A percentile compares a stretch with the other conserved stretches of the same genome.
Conservation (phyloP, 2,329 filamentous ascomycete species). For the Colletotrichum phormii region DNA sequence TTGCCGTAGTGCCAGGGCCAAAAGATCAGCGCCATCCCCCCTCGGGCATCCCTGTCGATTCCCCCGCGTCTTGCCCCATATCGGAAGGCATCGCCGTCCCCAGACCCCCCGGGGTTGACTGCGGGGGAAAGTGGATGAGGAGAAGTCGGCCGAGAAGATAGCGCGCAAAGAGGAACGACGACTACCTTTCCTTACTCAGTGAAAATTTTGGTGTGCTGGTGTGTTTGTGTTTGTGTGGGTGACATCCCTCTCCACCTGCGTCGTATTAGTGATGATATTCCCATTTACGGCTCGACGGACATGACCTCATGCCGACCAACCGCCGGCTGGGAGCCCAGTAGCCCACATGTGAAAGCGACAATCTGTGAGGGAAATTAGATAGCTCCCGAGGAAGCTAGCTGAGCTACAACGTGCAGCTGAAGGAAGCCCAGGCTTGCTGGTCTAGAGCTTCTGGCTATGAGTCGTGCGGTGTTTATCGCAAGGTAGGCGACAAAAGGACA, state of each 20-base stretch:
- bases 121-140: slow-evolving; percentile 20
- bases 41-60: slow-evolving; percentile 18
- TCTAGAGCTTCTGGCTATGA: not conserved
- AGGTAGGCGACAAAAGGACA: not conserved
- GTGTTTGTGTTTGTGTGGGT: slow-evolving; percentile 18
- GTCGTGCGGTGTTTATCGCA: not conserved
- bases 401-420: slow-evolving; percentile 1
- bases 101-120: slow-evolving; percentile 8
- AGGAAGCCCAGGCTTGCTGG: not conserved
- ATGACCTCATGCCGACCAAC: slow-evolving; percentile 32
- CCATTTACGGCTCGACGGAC: not conserved
- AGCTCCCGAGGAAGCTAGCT: slow-evolving; percentile 9
- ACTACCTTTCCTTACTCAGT: not conserved
- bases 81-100: slow-evolving; percentile 29
- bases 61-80: slow-evolving; percentile 34
- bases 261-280: slow-evolving; percentile 29
- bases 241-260: slow-evolving; percentile 19
- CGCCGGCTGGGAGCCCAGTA: not conserved
- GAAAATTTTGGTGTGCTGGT: not conserved
- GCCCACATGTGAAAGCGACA: slow-evolving; percentile 20
- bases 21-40: slow-evolving; percentile 14
- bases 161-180: not conserved
- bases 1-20: slow-evolving; percentile 30
- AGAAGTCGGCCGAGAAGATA: not conserved
- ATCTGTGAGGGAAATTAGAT: not conserved